Base-by-base conservation (phyloP, 225 moss, liverwort and hornwort genomes). In the Pseudisothecium myosuroides region DNA sequence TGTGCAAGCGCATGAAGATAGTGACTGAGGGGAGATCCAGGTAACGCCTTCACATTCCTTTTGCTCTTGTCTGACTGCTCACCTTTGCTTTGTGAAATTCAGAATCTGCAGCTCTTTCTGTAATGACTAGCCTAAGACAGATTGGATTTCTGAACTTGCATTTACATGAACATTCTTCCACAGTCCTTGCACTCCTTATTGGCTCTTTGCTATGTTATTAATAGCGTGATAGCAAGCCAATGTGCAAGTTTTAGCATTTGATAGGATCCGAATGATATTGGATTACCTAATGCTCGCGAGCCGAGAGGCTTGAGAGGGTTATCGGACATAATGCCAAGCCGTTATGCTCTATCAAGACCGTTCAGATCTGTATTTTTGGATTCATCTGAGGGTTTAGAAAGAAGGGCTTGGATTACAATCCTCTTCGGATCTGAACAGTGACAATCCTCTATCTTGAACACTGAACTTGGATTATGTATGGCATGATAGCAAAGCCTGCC, bases 1-100 rank as follows among this genome's bases (percentile, higher is more conserved):
- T 24, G 82, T 83, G 71, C 91, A 90, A 80, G 71, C 90, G 16
- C 93, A 73, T 18, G 94, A 94, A 23, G 94, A 92, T 23, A 91
- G 91, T 81, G 91, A 94, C 55, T 94, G 85, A 94, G 43, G 32
- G 37, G 36, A 67, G 56, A 52, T 79, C 32, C 56, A 79, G 87
- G 87, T 87, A 87, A 65, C 43, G 34, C 77, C 64, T 62, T 52
- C 62, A 86, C 64, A 64, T 64, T 83, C 62, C 64, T 17, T 32
- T 21, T 13, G 68, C 55, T 39, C 83, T 52, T 19, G 68, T 55
- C n/a, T 7, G 50, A 66, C 20, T 83, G 39, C 68, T n/a, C 54
- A 52, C 54, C 71, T 71, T 22, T 16, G 32, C 72, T 72, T 71
- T n/a, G 34, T 43, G 32, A 41, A 21, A 69, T 10, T 72, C 71